Evolutionary conservation across 2,329 filamentous ascomycete species (phyloP), one percentile per base, ranked within the genome.

Genomic region (Sarocladium strictum): DNA sequence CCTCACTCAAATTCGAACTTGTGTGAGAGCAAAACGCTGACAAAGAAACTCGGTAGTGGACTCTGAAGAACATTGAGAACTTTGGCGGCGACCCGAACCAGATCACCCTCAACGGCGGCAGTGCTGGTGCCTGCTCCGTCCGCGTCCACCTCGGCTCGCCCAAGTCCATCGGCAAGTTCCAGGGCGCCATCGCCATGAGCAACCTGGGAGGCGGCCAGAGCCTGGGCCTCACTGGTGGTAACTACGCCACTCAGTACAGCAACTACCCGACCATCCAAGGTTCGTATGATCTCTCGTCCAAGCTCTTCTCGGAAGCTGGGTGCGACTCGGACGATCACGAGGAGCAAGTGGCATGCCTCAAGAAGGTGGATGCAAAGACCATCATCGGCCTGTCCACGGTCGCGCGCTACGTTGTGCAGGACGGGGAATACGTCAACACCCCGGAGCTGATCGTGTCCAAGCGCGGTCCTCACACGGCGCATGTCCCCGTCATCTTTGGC

Each of bases 101-200:
- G 5, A 76, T 84, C 0, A 81, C 79, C 0, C 72, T 83, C 15
- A 74, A 73, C 55, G 81, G 82, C 0, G 76, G 80, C 56, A 78
- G 74, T 10, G 79, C 81, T 0, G 81, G 82, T 50, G 60, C 65
- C 10, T 68, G 71, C 54, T 70, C 69, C 0, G 67, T 69, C 0
- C 17, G 21, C 9, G 17, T 43, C 15, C 40, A 23, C 21, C 40
- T 43, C n/a, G 40, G 17, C 10, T 43, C 40, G 3, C 40, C 40
- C 7, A 24, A 43, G 40, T 21, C 40, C 4, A 24, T 23, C 10
- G 40, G 40, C 40, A 43, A 23, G 40, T 43, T 23, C 21, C 21
- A 21, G 10, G 40, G 40, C 40, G 40, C 40, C 35, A 38, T 38
- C 35, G 35, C 35, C 11, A 38, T 38, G 35, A 38, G 35, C 35